These are phyloP conservation scores for Monosporascus sp. DNA, from an alignment of 2,329 filamentous ascomycete species.

Conservation along the genomic window DNA sequence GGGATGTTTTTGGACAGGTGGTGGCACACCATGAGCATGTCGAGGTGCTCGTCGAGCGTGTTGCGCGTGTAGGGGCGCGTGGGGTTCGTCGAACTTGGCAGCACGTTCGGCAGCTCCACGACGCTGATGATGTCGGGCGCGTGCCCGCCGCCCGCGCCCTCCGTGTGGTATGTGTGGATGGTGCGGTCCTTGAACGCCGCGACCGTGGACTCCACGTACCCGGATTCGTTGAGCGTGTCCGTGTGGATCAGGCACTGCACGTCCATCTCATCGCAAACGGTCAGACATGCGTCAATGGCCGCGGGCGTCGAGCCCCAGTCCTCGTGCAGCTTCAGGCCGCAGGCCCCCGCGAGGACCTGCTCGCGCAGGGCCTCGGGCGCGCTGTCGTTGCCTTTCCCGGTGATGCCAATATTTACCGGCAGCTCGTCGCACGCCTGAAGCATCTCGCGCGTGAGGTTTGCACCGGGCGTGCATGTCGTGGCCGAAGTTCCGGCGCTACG, in stretches of 20 bases:
- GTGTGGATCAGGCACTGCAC: conserved; percentile 94
- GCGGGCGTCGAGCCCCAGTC: conserved; percentile 92
- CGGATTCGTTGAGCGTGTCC: conserved; percentile 92
- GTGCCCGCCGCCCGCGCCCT: conserved; percentile 90
- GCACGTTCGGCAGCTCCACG: conserved; percentile 80
- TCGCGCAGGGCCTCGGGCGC: conserved; percentile 65
- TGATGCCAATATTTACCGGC: conserved; percentile 85
- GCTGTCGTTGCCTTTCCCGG: conserved; percentile 88
- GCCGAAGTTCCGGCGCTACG: conserved; percentile 76
- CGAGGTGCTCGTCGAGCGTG: conserved; percentile 91
- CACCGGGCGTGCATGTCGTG: conserved; percentile 87
- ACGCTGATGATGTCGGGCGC: conserved; percentile 94
- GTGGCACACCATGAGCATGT: conserved; percentile 99
- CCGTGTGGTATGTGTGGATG: conserved; percentile 96
- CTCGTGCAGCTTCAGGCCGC: conserved; percentile 90
- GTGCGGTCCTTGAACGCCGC: conserved; percentile 78
- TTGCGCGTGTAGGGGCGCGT: conserved; percentile 87
- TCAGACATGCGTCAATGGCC: conserved; percentile 81
- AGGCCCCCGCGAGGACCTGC: conserved; percentile 76
- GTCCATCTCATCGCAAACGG: conserved; percentile 84
- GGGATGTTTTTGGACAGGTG: conserved; percentile 89
- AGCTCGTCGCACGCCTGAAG: conserved; percentile 77
- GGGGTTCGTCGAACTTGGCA: conserved; percentile 88
- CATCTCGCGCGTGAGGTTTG: conserved; percentile 80
- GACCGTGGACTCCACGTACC: conserved; percentile 92